These are phyloP conservation scores for Beverwykella pulmonaria DNA, from an alignment of 495 filamentous ascomycete genomes.

Conservation along the genomic window DNA sequence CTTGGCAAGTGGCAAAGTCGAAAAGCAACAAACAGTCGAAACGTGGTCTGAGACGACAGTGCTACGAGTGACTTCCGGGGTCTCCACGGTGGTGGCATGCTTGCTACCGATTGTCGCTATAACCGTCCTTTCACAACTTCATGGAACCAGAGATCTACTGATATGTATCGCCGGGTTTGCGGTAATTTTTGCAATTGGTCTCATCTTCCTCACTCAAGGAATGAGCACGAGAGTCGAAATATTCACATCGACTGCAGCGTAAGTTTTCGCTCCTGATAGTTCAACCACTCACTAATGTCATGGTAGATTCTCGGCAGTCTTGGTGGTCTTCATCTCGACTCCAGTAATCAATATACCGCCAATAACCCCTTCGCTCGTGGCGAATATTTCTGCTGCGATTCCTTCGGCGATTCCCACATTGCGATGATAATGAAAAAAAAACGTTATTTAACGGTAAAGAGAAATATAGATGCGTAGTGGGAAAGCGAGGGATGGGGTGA, in stretches of 20 bases:
- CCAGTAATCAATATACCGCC: too few relatives aligned
- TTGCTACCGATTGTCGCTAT: constrained; percentile 11
- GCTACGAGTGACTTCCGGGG: not conserved
- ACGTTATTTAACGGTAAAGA: too few relatives aligned
- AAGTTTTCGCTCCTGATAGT: not conserved
- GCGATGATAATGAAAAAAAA: too few relatives aligned
- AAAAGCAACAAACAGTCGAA: not conserved
- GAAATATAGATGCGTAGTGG: too few relatives aligned
- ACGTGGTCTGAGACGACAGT: constrained; percentile 9
- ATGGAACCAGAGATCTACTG: constrained; percentile 7
- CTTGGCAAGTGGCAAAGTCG: not conserved
- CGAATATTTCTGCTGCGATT: too few relatives aligned
- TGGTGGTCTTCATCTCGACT: constrained; percentile 17
- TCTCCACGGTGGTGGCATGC: constrained; percentile 15
- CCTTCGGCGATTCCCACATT: too few relatives aligned
- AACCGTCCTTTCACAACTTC: constrained; percentile 8
- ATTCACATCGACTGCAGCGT: constrained; percentile 16
- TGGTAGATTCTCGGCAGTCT: constrained; percentile 11
- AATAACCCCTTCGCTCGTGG: too few relatives aligned
- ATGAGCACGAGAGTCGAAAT: constrained; percentile 6
- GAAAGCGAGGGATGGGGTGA: too few relatives aligned
- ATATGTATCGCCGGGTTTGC: not conserved
- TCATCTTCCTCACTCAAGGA: constrained; percentile 10
- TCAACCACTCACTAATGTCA: not conserved
- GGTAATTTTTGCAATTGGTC: not conserved